phyloP scores from a whole-genome alignment of 2,329 filamentous ascomycete genomes.

The Talaromyces sp. region DNA sequence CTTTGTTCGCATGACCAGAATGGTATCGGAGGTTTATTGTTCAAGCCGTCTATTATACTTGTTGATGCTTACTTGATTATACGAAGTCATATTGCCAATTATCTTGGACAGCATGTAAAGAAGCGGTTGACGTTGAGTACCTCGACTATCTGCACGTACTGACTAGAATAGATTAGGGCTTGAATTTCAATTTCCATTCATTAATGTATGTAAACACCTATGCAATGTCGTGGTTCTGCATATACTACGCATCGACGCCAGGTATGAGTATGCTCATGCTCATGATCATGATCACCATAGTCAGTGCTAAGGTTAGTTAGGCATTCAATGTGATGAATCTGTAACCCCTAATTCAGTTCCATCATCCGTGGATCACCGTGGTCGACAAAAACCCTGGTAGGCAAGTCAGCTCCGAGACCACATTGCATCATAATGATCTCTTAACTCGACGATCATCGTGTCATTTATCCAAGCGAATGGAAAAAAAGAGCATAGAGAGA shows the following conservation, averaged over 20 bases:
- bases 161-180: not conserved
- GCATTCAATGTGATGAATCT: not conserved
- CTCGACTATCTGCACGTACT: not conserved
- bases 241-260: not conserved
- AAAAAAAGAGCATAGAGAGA: not conserved
- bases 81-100: not conserved
- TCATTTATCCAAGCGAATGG: not conserved
- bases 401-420: not conserved
- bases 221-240: not conserved
- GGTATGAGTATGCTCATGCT: not conserved
- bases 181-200: not conserved
- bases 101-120: not conserved
- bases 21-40: not conserved
- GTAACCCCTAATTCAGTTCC: not conserved
- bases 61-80: not conserved
- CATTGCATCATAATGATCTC: conserved; percentile 1
- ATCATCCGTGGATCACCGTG: not conserved
- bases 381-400: not conserved
- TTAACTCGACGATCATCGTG: not conserved
- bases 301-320: not conserved
- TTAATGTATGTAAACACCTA: not conserved
- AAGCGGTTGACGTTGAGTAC: not conserved
- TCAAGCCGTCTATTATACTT: not conserved
- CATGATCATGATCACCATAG: not conserved
- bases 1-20: not conserved